These are phyloP conservation scores for Canavalia ensiformis DNA, from an alignment of 306 rosid genomes.

Conservation along the genomic window DNA sequence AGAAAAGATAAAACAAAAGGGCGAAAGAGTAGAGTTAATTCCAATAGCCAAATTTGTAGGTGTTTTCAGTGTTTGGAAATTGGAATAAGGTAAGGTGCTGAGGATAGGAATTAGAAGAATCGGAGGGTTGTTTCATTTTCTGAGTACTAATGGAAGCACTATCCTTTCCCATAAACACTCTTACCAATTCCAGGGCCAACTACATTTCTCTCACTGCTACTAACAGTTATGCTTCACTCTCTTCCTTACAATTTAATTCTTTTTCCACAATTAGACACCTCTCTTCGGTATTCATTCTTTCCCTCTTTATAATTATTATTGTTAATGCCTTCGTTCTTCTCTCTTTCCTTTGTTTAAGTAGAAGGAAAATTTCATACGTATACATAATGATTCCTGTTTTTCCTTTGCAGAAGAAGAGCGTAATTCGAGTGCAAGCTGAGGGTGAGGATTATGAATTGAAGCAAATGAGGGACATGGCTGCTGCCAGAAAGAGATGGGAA, in stretches of 20 bases:
- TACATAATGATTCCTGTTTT: not conserved
- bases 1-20: too few relatives aligned
- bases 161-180: slow-evolving; percentile 66
- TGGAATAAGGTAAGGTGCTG: not conserved
- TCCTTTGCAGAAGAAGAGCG: slow-evolving; percentile 55
- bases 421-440: slow-evolving; percentile 64
- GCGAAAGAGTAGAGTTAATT: too few relatives aligned
- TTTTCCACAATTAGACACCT: slow-evolving; percentile 40
- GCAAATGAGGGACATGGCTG: slow-evolving; percentile 92
- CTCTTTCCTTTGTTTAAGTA: not conserved
- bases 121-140: not conserved
- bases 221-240: slow-evolving; percentile 42
- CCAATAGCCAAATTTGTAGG: too few relatives aligned
- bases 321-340: not conserved
- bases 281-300: slow-evolving; percentile 53
- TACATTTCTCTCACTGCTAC: slow-evolving; percentile 36
- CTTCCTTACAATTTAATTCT: slow-evolving; percentile 56
- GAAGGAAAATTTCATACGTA: not conserved
- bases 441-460: slow-evolving; percentile 82
- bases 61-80: too few relatives aligned
- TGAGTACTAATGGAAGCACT: slow-evolving; percentile 70
- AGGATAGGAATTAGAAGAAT: slow-evolving; percentile 33
- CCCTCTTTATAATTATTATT: not conserved
- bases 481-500: slow-evolving; percentile 97
- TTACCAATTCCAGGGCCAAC: slow-evolving; percentile 45